Percentiles rank a stretch among this genome's conserved stretches.
These are phyloP conservation scores for Zygosaccharomyces lentus DNA, from an alignment of 805 yeast species.

Conservation along the genomic window DNA sequence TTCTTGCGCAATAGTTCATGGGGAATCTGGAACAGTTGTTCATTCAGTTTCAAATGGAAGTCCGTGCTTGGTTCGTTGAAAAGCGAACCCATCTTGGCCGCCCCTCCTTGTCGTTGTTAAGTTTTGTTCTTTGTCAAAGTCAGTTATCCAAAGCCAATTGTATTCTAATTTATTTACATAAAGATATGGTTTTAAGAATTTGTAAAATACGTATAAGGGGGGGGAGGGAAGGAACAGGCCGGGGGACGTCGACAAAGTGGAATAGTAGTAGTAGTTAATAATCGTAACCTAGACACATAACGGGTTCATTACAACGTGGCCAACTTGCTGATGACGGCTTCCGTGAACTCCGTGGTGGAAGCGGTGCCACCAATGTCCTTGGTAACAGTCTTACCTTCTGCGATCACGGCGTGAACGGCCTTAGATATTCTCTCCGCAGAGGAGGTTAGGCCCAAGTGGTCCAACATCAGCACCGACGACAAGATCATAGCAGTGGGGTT, in stretches of 20 bases:
- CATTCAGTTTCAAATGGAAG: slow-evolving; percentile 49
- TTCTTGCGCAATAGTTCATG: slow-evolving; percentile 62
- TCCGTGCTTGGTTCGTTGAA: slow-evolving; percentile 40
- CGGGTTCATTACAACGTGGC: slow-evolving; percentile 11
- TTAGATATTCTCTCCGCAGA: slow-evolving; percentile 81
- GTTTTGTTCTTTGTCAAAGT: not conserved
- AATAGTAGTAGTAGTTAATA: not conserved
- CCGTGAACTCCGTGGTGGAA: slow-evolving; percentile 90
- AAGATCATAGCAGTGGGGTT: slow-evolving; percentile 98
- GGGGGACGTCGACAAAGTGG: not conserved
- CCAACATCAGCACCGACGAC: slow-evolving; percentile 84
- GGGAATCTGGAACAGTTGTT: slow-evolving; percentile 64
- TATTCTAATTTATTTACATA: slow-evolving; percentile 5
- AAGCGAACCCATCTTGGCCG: slow-evolving; percentile 13
- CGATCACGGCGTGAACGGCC: slow-evolving; percentile 86
- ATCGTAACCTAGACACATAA: slow-evolving; percentile 5
- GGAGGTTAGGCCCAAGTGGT: slow-evolving; percentile 86
- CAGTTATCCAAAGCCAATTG: not conserved
- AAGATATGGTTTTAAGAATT: not conserved
- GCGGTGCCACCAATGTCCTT: slow-evolving; percentile 88
- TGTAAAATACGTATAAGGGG: slow-evolving; percentile 5
- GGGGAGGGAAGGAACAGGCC: not conserved
- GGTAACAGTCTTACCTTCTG: slow-evolving; percentile 82
- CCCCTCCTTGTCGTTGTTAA: not conserved
- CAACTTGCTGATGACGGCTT: slow-evolving; percentile 77